phyloP scores from a whole-genome alignment of 495 filamentous ascomycete genomes.

The Talaromyces wortmannii region DNA sequence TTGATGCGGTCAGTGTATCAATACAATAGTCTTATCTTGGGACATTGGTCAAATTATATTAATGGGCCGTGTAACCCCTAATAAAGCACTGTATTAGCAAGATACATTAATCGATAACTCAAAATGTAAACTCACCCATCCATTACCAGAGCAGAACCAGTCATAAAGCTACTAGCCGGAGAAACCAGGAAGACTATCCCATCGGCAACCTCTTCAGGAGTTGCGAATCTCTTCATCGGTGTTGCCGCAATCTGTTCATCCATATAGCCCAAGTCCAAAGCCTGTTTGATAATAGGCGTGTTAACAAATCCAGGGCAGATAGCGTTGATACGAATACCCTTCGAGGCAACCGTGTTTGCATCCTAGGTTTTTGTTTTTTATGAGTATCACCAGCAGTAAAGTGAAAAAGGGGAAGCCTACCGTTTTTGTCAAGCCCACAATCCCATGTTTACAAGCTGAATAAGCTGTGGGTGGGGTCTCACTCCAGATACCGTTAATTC shows the following conservation, averaged over 20 bases:
- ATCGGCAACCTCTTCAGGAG: slow-evolving; percentile 59
- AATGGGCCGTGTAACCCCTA: not conserved
- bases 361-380: slow-evolving; percentile 18
- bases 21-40: no score
- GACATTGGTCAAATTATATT: not conserved
- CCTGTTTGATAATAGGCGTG: slow-evolving; percentile 26
- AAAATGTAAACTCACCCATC: not conserved
- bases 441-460: slow-evolving; percentile 36
- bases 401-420: slow-evolving; percentile 1
- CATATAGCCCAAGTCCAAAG: not conserved
- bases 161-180: slow-evolving; percentile 35
- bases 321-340: slow-evolving; percentile 44
- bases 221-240: slow-evolving; percentile 52
- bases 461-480: slow-evolving; percentile 24
- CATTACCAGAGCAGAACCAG: slow-evolving; percentile 9
- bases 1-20: no score
- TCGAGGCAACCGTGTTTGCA: slow-evolving; percentile 30
- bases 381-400: not conserved
- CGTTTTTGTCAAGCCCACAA: slow-evolving; percentile 36
- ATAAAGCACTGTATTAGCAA: not conserved
- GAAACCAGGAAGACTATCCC: slow-evolving; percentile 59
- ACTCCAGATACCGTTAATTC: slow-evolving; percentile 11
- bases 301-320: slow-evolving; percentile 40
- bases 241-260: slow-evolving; percentile 24
- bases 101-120: not conserved